Base-by-base conservation (phyloP, 495 filamentous ascomycete species). In the Penicillium arizonense region DNA sequence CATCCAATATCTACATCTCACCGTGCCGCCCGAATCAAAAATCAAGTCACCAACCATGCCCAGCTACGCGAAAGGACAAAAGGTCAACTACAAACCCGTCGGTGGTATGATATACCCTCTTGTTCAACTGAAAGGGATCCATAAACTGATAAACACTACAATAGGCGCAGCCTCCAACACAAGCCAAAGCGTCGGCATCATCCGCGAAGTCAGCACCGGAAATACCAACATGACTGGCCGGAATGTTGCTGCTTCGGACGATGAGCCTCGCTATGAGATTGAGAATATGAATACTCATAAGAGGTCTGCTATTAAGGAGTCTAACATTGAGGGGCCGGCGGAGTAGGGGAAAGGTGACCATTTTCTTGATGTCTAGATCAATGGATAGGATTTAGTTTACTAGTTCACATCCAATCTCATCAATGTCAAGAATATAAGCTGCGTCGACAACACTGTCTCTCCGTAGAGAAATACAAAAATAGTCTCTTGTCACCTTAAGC, bases 211-310 rank as follows among this genome's bases (percentile, higher is more conserved):
- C 21, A 55, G 55, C 21, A 70, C 67, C 14, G 10, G 47, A 32
- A 40, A 35, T 3, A 46, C 57, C 4, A 54, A 45, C 2, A 24
- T 67, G 39, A 61, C 65, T 1, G 67, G 63, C 32, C 66, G 66
- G 9, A 56, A 53, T 40, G 64, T 67, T 3, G 44, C 45, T 23
- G 58, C 64, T 30, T 58, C 64, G 28, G 43, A 52, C 4, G 24
- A 63, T 0, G 57, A 62, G 54, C 64, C 66, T 8, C 62, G 67
- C 24, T 71, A 71, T 41, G 62, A 64, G 61, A 63, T 73, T 44
- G 70, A 73, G 47, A 73, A 73, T 35, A 44, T 44, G 41, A 55
- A 65, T 18, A 73, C 67, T 28, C 64, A 58, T 37, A 72, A 70
- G 59, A 56, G 51, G 26, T 69, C 67, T 5, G 58, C 63, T 4